A percentile compares a stretch with the other conserved stretches of the same genome.
These are phyloP conservation scores for Geotrichum restrictum DNA, from an alignment of 1,139 yeast species.

Conservation along the genomic window DNA sequence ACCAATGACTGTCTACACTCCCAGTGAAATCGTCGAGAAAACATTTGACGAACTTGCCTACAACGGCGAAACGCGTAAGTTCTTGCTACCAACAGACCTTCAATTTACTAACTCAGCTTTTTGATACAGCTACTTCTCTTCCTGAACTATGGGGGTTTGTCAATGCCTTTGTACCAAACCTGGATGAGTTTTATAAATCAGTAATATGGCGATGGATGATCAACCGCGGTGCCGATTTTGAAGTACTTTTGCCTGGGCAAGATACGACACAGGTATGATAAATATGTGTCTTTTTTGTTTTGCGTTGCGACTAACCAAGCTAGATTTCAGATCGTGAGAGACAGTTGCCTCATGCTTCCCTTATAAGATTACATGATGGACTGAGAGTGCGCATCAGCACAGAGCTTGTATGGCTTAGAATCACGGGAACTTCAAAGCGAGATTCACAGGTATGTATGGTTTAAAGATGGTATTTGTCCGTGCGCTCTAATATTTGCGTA, in stretches of 20 bases:
- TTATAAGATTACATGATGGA: background rate
- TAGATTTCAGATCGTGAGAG: conserved; percentile 1
- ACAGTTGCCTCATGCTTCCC: conserved; percentile 1
- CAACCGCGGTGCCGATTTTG: conserved; percentile 5
- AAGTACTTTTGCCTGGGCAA: background rate
- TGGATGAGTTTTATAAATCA: conserved; percentile 3
- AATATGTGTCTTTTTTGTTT: background rate
- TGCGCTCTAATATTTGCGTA: background rate
- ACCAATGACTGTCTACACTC: conserved; percentile 4
- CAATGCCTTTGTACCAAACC: background rate
- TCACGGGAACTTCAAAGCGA: conserved; percentile 1
- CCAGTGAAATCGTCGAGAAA: conserved; percentile 14
- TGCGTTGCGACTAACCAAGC: background rate
- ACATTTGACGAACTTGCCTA: conserved; percentile 10
- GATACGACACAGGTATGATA: conserved; percentile 8
- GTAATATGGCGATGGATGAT: conserved; percentile 16
- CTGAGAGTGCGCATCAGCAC: conserved; percentile 3
- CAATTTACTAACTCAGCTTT: too few relatives aligned
- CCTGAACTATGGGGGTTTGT: conserved; percentile 11
- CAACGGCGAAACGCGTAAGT: conserved; percentile 4
- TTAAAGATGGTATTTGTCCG: background rate
- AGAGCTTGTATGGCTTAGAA: conserved; percentile 2
- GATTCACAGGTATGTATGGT: background rate
- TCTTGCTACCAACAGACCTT: background rate
- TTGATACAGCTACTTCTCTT: conserved; percentile 5